These are phyloP conservation scores for Nemania sp. DNA, from an alignment of 2,329 filamentous ascomycete species.

Conservation along the genomic window DNA sequence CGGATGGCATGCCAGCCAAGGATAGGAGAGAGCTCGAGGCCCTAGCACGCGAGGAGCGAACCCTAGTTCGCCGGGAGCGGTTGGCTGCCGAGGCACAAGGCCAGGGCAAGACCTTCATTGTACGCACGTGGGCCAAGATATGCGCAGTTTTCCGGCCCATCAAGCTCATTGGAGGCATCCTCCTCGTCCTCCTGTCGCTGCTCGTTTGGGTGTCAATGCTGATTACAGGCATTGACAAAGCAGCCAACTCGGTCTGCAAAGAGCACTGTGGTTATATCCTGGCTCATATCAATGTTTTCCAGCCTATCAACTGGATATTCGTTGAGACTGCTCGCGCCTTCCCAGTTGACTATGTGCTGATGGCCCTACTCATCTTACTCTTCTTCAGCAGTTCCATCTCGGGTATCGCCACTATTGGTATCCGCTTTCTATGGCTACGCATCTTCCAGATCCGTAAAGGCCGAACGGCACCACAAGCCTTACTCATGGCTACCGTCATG, in stretches of 20 bases:
- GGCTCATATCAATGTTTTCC: slow-evolving; percentile 88
- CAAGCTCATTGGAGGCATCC: slow-evolving; percentile 85
- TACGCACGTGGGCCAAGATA: slow-evolving; percentile 81
- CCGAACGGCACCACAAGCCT: slow-evolving; percentile 89
- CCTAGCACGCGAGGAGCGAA: slow-evolving; percentile 89
- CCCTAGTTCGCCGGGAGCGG: slow-evolving; percentile 87
- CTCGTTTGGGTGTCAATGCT: slow-evolving; percentile 92
- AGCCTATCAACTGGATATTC: slow-evolving; percentile 92
- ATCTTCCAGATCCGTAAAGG: slow-evolving; percentile 93
- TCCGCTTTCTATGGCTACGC: slow-evolving; percentile 94
- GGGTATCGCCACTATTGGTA: slow-evolving; percentile 87
- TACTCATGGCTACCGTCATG: slow-evolving; percentile 91
- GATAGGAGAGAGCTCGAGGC: slow-evolving; percentile 90
- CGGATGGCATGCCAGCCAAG: slow-evolving; percentile 81
- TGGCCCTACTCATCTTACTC: slow-evolving; percentile 84
- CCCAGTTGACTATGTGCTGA: slow-evolving; percentile 91
- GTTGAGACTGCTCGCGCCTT: slow-evolving; percentile 85
- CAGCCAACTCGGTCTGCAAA: slow-evolving; percentile 94
- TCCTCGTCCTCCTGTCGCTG: slow-evolving; percentile 79
- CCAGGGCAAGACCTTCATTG: slow-evolving; percentile 78
- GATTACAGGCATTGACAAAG: slow-evolving; percentile 95
- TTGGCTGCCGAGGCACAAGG: slow-evolving; percentile 85
- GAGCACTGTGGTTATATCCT: slow-evolving; percentile 91
- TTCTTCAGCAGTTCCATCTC: slow-evolving; percentile 91
- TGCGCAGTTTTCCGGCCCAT: slow-evolving; percentile 87